These are phyloP conservation scores for Geum urbanum DNA, from an alignment of 306 rosid genomes.

Conservation along the genomic window DNA sequence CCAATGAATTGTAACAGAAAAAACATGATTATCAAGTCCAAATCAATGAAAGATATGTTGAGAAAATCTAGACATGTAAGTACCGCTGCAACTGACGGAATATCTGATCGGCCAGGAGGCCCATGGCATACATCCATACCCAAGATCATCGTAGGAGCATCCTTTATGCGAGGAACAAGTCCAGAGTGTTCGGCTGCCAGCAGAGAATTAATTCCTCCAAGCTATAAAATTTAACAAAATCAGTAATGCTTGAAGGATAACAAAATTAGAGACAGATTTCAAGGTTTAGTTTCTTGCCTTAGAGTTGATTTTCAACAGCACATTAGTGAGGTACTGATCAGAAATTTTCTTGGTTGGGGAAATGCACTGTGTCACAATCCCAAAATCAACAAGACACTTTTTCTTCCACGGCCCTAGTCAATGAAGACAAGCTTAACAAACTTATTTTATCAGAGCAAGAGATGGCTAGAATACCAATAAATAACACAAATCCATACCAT, in stretches of 20 bases:
- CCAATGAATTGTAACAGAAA: conserved; percentile 13
- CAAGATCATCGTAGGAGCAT: conserved; percentile 77
- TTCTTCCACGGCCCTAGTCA: conserved; percentile 84
- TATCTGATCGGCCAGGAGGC: conserved; percentile 59
- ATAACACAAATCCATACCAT: conserved; percentile 44
- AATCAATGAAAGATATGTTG: not conserved
- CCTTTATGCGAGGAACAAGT: conserved; percentile 63
- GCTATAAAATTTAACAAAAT: conserved; percentile 37
- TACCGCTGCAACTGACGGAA: conserved; percentile 89
- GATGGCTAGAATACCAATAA: conserved; percentile 6
- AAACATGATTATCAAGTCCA: conserved; percentile 16
- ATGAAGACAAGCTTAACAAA: conserved; percentile 22
- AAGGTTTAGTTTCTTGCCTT: conserved; percentile 51
- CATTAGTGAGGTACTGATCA: conserved; percentile 73
- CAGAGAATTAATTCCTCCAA: conserved; percentile 87
- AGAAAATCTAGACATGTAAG: conserved; percentile 11
- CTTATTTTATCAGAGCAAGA: not conserved
- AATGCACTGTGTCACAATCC: conserved; percentile 74
- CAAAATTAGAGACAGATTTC: not conserved
- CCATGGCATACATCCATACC: conserved; percentile 97
- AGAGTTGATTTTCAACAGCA: conserved; percentile 82
- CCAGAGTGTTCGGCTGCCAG: conserved; percentile 42
- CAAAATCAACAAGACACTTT: conserved; percentile 63
- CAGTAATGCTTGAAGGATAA: not conserved
- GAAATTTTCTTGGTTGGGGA: conserved; percentile 57